phyloP scores from a whole-genome alignment of 345 rosid species.

The Murraya paniculata region DNA sequence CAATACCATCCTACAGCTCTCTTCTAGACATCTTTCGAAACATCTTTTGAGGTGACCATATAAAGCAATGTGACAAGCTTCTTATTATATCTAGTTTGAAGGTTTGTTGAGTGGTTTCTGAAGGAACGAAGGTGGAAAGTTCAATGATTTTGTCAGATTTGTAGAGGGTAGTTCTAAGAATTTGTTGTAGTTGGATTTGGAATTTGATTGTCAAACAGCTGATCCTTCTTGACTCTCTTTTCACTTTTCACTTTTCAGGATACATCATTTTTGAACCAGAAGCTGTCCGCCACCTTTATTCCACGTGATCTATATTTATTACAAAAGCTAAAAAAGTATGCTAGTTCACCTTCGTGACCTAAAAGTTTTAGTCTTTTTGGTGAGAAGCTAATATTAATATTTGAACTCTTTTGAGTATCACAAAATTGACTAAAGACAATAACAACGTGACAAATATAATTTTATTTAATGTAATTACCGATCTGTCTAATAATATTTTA shows the following conservation, averaged over 20 bases:
- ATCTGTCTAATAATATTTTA: too few species aligned
- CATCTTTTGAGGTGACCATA: background rate
- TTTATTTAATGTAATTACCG: background rate
- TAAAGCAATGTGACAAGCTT: background rate
- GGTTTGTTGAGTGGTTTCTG: background rate
- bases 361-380: background rate
- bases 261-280: background rate
- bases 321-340: background rate
- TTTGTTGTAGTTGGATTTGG: background rate
- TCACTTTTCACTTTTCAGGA: background rate
- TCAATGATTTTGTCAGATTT: background rate
- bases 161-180: background rate
- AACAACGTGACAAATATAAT: background rate
- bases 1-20: background rate
- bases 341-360: background rate
- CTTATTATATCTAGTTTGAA: background rate
- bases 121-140: background rate
- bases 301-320: background rate
- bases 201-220: background rate
- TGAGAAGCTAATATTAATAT: background rate
- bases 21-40: background rate
- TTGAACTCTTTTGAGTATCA: background rate
- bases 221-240: background rate
- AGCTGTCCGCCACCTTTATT: background rate
- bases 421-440: background rate